Evolutionary conservation across 257 asterid species (phyloP), one percentile per base, ranked within the genome.

Genomic region (Marsdenia floribunda): DNA sequence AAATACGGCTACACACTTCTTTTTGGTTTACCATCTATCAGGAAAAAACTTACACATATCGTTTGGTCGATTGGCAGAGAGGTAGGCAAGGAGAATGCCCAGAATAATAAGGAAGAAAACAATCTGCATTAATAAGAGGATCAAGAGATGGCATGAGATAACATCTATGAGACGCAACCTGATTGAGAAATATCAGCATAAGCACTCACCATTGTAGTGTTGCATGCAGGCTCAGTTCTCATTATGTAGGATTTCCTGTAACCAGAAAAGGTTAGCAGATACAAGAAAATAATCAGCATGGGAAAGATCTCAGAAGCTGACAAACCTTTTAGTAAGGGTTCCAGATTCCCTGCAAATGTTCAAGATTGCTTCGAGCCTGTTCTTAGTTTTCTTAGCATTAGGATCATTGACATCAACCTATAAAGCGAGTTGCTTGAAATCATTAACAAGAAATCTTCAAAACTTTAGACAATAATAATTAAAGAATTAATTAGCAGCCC

Each of bases 281-380:
- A 55, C n/a, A 57, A 16, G 18, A 37, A 58, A 69, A 68, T 21
- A 67, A 47, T 53, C n/a, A 14, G 38, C 42, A 52, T 9, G 35
- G 26, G 67, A 19, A 47, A 72, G 26, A 57, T n/a, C 42, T 67
- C 24, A 68, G 54, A 58, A 65, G 47, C 11, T 42, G 18, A 71
- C 83, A 46, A 71, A 86, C 88, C 90, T 83, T 66, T 76, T 74
- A 75, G 46, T 72, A 42, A 86, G 77, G 70, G 86, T 83, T 83
- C 94, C 98, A 16, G 98, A 92, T 24, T 89, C 97, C 89, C 89
- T 89, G 96, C 99, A 92, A 33, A 81, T 72, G 81, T 84, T 92
- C 89, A 92, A 76, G 75, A 89, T 85, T 46, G 80, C 78, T 73
- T 95, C 99, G 52, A 95, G 71, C 74, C 75, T 81, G 71, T 84